Evolutionary conservation across 768 basidiomycete genomes (phyloP).

Genomic region (Lepiota brunneoincarnata): DNA sequence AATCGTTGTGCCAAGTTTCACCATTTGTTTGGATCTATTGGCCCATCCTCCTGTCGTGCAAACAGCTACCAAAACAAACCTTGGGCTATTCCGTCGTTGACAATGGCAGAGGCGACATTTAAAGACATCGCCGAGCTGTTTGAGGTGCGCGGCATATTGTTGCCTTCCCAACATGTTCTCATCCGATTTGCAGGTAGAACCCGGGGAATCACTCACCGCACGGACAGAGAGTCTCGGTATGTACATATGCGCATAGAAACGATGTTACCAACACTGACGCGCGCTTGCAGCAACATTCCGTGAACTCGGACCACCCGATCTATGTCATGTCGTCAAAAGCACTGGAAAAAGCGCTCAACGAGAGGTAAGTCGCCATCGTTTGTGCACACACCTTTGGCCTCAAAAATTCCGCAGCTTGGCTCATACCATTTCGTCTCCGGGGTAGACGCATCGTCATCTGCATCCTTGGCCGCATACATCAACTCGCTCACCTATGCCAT

Average conservation of each 20-base stretch:
- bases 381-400: conserved; percentile 2
- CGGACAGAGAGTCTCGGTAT: conserved; percentile 89
- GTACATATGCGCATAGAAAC: conserved; percentile 26
- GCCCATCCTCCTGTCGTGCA: background rate
- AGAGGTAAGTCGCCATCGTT: conserved; percentile 62
- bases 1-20: background rate
- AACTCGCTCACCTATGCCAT: conserved; percentile 97
- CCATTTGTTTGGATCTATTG: background rate
- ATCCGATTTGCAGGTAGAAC: conserved; percentile 57
- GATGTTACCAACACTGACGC: conserved; percentile 15
- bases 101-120: conserved; percentile 59
- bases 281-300: conserved; percentile 78
- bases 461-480: conserved; percentile 96
- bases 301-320: conserved; percentile 95
- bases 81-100: conserved; percentile 1
- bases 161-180: conserved; percentile 10
- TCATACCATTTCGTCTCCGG: conserved; percentile 98
- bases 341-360: conserved; percentile 80
- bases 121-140: conserved; percentile 97
- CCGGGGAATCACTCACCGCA: conserved; percentile 86
- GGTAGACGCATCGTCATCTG: conserved; percentile 98
- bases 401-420: conserved; percentile 56
- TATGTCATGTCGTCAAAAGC: conserved; percentile 94
- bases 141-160: conserved; percentile 55
- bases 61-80: conserved; percentile 8